phyloP scores from a whole-genome alignment of 352 stramenopile species.

The Pythium aquatile region DNA sequence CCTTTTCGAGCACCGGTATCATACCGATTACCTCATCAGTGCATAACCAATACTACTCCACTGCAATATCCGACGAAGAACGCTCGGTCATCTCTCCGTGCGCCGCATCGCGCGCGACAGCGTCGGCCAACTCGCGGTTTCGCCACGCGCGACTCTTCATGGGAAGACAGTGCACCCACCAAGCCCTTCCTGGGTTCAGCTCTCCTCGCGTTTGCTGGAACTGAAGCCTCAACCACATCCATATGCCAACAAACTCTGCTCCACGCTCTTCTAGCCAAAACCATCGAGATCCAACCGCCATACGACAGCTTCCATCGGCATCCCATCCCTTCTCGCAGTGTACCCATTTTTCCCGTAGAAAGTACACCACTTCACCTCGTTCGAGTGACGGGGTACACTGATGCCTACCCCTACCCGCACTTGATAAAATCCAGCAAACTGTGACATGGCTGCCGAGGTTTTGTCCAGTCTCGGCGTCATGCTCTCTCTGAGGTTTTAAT shows the following conservation, averaged over 20 bases:
- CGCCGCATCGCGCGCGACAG: neutral
- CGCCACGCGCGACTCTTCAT: conserved; percentile 5
- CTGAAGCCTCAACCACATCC: neutral
- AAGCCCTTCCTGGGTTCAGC: neutral
- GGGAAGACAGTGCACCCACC: neutral
- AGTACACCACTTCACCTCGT: neutral
- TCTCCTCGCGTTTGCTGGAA: neutral
- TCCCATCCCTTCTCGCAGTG: neutral
- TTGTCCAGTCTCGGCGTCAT: conserved; percentile 1
- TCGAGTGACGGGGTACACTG: neutral
- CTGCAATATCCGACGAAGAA: neutral
- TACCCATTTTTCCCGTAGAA: conserved; percentile 1
- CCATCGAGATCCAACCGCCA: too few relatives aligned
- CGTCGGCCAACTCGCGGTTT: neutral
- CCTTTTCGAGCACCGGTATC: too few relatives aligned
- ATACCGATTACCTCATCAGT: neutral
- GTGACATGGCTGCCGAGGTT: conserved; percentile 5
- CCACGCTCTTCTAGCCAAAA: neutral
- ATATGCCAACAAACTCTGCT: neutral
- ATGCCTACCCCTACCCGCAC: neutral
- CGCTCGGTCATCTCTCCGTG: neutral
- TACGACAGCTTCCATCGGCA: too few relatives aligned
- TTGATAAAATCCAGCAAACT: conserved; percentile 2
- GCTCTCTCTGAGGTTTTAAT: neutral
- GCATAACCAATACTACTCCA: neutral